Evolutionary conservation across 257 asterid species (phyloP), one percentile per base, ranked within the genome.

Genomic region (Ajuga chamaepitys): DNA sequence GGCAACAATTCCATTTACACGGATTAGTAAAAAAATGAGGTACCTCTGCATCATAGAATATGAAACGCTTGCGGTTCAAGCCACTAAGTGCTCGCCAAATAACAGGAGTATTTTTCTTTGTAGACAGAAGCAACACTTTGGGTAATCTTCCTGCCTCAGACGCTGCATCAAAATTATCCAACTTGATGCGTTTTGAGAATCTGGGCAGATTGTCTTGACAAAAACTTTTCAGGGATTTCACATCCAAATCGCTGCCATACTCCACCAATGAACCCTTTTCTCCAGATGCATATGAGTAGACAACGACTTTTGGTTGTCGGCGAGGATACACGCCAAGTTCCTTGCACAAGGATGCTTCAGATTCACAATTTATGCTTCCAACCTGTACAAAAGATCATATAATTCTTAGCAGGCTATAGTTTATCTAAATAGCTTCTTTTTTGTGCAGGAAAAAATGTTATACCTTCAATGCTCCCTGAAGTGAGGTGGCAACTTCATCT

Each of bases 71-170:
- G 75, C 52, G 84, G 73, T 83, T 84, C 71, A 93, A 73, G 71
- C 99, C 99, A 67, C 95, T 89, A 48, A 93, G 84, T 37, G 79
- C 85, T 47, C 91, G 94, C 99, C 99, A 94, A 58, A 94, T 94
- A 30, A 84, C 82, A 2, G 99, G 99, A 16, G 96, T 88, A 69
- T 60, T 87, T 70, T 82, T 86, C 87, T 94, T 94, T n/a, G 95
- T 74, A 4, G 99, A 89, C 60, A 94, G 80, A 68, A 94, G 95
- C 75, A 90, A 61, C 58, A 94, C 95, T 79, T 74, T 88, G 45
- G 96, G 99, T 57, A 83, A 70, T 25, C 46, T 79, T 62, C 83
- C 87, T 17, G 66, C 68, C 69, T 63, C 84, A 50, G 94, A 70
- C 30, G 70, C 81, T 35, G 78, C 64, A 66, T 86, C 75, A 48